Percentiles rank a stretch among this genome's conserved stretches.
These are phyloP conservation scores for Neurospora sp. DNA, from an alignment of 2,329 filamentous ascomycete species.

Conservation along the genomic window DNA sequence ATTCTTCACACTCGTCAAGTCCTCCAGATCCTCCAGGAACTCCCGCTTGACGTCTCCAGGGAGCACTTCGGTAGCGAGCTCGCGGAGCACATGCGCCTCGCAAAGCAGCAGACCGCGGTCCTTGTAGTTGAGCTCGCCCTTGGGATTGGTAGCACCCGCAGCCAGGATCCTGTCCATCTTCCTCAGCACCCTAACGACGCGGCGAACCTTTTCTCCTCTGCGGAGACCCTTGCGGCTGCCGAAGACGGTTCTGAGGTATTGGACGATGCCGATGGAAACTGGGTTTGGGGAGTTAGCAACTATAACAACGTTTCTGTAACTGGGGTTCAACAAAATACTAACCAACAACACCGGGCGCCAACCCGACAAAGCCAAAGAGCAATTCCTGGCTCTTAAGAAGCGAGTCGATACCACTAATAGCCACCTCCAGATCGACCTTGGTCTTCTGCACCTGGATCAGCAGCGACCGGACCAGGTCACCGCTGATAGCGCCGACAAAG, in stretches of 20 bases:
- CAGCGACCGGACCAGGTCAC: conserved; percentile 80
- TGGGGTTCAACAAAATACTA: too few species aligned
- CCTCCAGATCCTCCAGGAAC: conserved; percentile 79
- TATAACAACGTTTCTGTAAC: too few species aligned
- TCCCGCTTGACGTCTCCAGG: conserved; percentile 69
- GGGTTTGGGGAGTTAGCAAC: conserved; percentile 1
- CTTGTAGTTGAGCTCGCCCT: conserved; percentile 74
- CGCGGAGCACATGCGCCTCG: conserved; percentile 75
- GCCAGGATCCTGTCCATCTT: conserved; percentile 79
- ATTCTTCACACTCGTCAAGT: conserved; percentile 74
- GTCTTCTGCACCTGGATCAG: conserved; percentile 98
- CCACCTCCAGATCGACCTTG: conserved; percentile 94
- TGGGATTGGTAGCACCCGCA: conserved; percentile 57
- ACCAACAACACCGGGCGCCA: conserved; percentile 78
- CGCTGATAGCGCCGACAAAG: conserved; percentile 70
- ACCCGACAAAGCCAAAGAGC: conserved; percentile 91
- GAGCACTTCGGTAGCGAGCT: conserved; percentile 55
- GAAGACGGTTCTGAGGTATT: conserved; percentile 61
- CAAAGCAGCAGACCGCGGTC: conserved; percentile 85
- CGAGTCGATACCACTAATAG: conserved; percentile 89
- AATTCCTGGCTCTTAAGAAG: conserved; percentile 93
- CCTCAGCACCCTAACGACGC: conserved; percentile 67
- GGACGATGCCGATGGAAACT: conserved; percentile 63
- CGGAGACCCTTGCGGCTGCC: conserved; percentile 60
- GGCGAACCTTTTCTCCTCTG: conserved; percentile 54